phyloP scores from a whole-genome alignment of 306 rosid species.

The Rosa rugosa region DNA sequence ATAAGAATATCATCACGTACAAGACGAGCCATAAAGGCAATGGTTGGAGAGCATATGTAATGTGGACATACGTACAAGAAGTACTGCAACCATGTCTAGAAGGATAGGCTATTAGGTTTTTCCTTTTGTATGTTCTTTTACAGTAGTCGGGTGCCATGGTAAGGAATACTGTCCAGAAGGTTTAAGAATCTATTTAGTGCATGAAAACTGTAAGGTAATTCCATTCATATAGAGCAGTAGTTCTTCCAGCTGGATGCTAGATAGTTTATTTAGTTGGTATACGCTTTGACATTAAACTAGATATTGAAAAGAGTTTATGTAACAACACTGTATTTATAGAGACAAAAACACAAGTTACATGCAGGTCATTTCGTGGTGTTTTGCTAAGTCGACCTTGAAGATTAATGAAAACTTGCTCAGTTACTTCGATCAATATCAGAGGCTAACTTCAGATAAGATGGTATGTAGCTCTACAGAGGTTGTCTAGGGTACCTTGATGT shows the following conservation, averaged over 20 bases:
- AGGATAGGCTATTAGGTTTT: not conserved
- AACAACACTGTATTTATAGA: not conserved
- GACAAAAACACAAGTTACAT: too few relatives aligned
- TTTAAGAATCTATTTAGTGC: not conserved
- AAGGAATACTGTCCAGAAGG: not conserved
- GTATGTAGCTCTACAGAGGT: too few relatives aligned
- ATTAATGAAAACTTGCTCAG: too few relatives aligned
- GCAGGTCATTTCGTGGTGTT: not conserved
- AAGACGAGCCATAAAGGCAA: not conserved
- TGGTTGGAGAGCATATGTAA: not conserved
- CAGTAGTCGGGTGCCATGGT: not conserved
- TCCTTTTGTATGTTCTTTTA: not conserved
- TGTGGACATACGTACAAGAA: too few relatives aligned
- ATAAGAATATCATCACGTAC: not conserved
- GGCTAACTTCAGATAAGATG: too few relatives aligned
- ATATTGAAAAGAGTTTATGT: not conserved
- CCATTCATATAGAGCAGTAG: not conserved
- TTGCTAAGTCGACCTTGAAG: too few relatives aligned
- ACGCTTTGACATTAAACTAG: not conserved
- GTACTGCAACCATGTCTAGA: not conserved
- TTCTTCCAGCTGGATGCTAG: not conserved
- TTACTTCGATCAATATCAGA: too few relatives aligned
- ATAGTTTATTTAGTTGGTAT: not conserved
- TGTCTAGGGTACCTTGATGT: too few relatives aligned
- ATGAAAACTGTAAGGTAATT: not conserved